Percentiles rank a stretch among this genome's conserved stretches.
These are phyloP conservation scores for Daldinia loculata DNA, from an alignment of 495 filamentous ascomycete species.

Conservation along the genomic window DNA sequence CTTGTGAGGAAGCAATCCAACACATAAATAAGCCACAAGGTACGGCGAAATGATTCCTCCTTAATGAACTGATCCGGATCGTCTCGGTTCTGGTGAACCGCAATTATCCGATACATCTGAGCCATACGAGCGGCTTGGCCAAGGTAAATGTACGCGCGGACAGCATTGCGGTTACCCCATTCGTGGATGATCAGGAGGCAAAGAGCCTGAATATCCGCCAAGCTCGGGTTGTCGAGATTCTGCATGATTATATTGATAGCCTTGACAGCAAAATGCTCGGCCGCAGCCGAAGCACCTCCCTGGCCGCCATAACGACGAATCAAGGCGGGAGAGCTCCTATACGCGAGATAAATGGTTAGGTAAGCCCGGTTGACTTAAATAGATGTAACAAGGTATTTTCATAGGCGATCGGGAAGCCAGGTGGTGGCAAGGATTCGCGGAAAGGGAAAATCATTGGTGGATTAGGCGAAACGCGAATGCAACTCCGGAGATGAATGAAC, in stretches of 20 bases:
- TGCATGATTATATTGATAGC: slow-evolving; percentile 57
- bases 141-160: slow-evolving; percentile 61
- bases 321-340: slow-evolving; percentile 56
- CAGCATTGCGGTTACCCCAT: slow-evolving; percentile 61
- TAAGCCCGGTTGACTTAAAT: slow-evolving; percentile 23
- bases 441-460: slow-evolving; percentile 27
- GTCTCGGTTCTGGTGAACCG: slow-evolving; percentile 52
- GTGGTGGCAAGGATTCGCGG: slow-evolving; percentile 24
- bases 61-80: slow-evolving; percentile 61
- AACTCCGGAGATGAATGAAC: slow-evolving; percentile 43
- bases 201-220: slow-evolving; percentile 61
- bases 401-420: slow-evolving; percentile 28
- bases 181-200: slow-evolving; percentile 62
- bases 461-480: slow-evolving; percentile 35
- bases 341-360: slow-evolving; percentile 24
- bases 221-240: slow-evolving; percentile 56
- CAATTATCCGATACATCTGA: slow-evolving; percentile 61
- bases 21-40: slow-evolving; percentile 62
- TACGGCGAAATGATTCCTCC: slow-evolving; percentile 61
- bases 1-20: slow-evolving; percentile 63
- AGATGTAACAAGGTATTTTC: slow-evolving; percentile 6
- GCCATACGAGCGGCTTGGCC: slow-evolving; percentile 61
- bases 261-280: slow-evolving; percentile 61
- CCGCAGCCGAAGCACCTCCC: slow-evolving; percentile 52
- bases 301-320: slow-evolving; percentile 61